Percentiles rank a stretch among this genome's conserved stretches.
These are phyloP conservation scores for Mucor plumbeus DNA, from an alignment of 371 early-diverging fungal species.

Conservation along the genomic window DNA sequence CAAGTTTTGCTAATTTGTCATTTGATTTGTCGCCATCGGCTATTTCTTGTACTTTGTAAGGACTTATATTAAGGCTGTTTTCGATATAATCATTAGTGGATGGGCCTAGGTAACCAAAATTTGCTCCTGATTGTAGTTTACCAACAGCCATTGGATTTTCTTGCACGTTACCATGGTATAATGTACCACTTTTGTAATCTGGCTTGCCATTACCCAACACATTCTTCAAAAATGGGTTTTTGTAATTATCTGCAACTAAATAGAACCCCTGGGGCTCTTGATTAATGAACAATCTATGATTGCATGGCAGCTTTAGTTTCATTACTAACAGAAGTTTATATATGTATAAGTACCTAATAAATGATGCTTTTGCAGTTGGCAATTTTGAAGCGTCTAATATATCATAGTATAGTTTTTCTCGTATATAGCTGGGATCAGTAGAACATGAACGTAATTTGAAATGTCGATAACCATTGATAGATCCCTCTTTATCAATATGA, in stretches of 20 bases:
- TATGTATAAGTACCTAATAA: conserved; percentile 34
- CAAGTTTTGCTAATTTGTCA: conserved; percentile 34
- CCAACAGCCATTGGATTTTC: conserved; percentile 36
- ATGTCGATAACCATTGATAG: conserved; percentile 34
- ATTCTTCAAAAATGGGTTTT: conserved; percentile 39
- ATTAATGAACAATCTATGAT: conserved; percentile 43
- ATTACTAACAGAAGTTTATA: not conserved
- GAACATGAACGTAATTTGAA: conserved; percentile 45
- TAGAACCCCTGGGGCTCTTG: conserved; percentile 49
- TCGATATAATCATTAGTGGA: conserved; percentile 21
- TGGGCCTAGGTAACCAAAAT: conserved; percentile 33
- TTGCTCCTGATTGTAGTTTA: conserved; percentile 33
- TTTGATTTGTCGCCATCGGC: not conserved
- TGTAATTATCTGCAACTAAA: conserved; percentile 48
- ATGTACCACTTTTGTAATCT: conserved; percentile 26
- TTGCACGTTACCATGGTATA: conserved; percentile 41
- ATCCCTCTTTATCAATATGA: conserved; percentile 20
- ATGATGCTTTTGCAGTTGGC: conserved; percentile 49
- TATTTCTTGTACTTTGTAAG: conserved; percentile 34
- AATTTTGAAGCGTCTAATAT: conserved; percentile 46
- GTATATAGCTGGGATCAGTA: conserved; percentile 56
- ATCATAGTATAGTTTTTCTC: conserved; percentile 60
- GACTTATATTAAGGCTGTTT: not conserved
- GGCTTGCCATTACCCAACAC: conserved; percentile 23
- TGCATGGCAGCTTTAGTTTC: not conserved